A percentile compares a stretch with the other conserved stretches of the same genome.
phyloP scores from a whole-genome alignment of 2,329 filamentous ascomycete species.

The Arthroderma sp. region DNA sequence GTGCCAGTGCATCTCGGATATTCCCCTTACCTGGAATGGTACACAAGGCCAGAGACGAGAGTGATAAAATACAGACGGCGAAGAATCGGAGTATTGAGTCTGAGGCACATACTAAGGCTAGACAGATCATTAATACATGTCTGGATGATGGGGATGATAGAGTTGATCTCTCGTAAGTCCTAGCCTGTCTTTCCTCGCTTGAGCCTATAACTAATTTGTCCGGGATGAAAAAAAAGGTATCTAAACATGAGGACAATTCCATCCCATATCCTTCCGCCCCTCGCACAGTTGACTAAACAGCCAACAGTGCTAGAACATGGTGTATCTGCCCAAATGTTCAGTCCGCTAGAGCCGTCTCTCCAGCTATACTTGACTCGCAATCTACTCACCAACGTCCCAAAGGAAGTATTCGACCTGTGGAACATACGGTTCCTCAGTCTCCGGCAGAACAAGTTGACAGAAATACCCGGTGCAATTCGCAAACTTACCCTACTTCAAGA shows the following conservation, averaged over 20 bases:
- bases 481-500: slow-evolving; percentile 32
- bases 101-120: slow-evolving; percentile 27
- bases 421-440: slow-evolving; percentile 35
- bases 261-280: slow-evolving; percentile 24
- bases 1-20: background rate
- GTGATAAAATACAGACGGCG: background rate
- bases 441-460: slow-evolving; percentile 34
- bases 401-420: slow-evolving; percentile 32
- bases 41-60: background rate
- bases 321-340: slow-evolving; percentile 28
- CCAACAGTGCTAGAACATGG: slow-evolving; percentile 16
- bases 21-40: background rate
- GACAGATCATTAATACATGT: slow-evolving; percentile 29
- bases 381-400: slow-evolving; percentile 25
- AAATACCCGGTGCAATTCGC: slow-evolving; percentile 32
- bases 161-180: slow-evolving; percentile 35
- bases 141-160: slow-evolving; percentile 35
- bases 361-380: slow-evolving; percentile 36
- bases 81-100: slow-evolving; percentile 23
- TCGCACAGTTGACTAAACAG: slow-evolving; percentile 32
- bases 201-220: background rate
- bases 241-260: slow-evolving; percentile 24
- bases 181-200: background rate
- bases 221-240: slow-evolving; percentile 23
- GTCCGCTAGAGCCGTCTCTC: slow-evolving; percentile 31